Evolutionary conservation across 2,329 filamentous ascomycete genomes (phyloP).

Genomic region (Venturiaceae sp.): DNA sequence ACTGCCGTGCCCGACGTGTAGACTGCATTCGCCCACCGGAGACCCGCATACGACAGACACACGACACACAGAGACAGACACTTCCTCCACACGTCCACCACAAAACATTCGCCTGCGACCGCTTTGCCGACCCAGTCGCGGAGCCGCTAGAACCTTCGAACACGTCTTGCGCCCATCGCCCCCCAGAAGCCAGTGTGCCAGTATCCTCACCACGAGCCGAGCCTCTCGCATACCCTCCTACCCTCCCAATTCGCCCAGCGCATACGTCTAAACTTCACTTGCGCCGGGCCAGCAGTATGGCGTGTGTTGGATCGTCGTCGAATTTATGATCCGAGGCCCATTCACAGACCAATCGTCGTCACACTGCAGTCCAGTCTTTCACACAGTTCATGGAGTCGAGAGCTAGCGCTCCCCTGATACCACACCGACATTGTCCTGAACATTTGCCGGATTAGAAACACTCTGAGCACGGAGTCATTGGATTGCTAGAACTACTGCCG

Average conservation of each 20-base stretch:
- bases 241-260: background rate
- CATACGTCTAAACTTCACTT: background rate
- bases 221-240: background rate
- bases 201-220: background rate
- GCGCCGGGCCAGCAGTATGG: background rate
- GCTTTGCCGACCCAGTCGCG: no score
- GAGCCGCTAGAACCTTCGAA: background rate
- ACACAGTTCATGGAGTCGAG: background rate
- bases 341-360: background rate
- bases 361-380: constrained; percentile 1
- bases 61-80: background rate
- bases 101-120: no score
- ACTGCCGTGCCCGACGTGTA: background rate
- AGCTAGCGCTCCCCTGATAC: background rate
- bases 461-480: background rate
- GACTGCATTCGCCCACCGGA: background rate
- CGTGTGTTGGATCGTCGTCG: background rate
- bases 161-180: background rate
- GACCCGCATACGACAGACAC: background rate
- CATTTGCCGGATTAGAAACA: background rate
- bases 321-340: background rate
- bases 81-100: background rate
- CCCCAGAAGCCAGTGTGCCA: no score
- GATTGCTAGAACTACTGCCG: background rate
- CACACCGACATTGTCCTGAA: background rate